These are phyloP conservation scores for Candida suzukii DNA, from an alignment of 805 yeast genomes.

Conservation along the genomic window DNA sequence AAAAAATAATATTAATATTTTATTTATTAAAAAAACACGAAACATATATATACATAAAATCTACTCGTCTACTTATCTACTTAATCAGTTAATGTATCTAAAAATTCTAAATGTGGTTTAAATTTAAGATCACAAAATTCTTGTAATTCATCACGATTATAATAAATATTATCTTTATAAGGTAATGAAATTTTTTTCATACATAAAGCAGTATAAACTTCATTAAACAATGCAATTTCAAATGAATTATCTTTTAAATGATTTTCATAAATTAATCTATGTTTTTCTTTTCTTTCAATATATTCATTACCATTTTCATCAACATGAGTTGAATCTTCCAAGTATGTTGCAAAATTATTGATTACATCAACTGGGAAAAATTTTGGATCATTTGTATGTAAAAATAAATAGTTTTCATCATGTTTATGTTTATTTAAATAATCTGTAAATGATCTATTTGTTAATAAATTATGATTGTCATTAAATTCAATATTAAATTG, in stretches of 20 bases:
- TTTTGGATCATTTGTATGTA: slow-evolving; percentile 43
- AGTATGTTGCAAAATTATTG: slow-evolving; percentile 8
- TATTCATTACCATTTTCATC: no score
- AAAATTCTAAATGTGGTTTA: slow-evolving; percentile 11
- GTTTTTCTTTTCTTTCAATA: background rate
- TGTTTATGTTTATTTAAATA: no score
- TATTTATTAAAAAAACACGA: no score
- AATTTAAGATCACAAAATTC: slow-evolving; percentile 11
- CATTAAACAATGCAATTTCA: slow-evolving; percentile 12
- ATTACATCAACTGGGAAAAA: slow-evolving; percentile 36
- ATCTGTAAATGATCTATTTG: no score
- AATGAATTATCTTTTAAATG: slow-evolving; percentile 8
- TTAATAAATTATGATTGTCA: slow-evolving; percentile 8
- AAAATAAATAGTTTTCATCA: no score
- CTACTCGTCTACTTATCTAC: no score
- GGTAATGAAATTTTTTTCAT: slow-evolving; percentile 8
- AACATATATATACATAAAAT: no score
- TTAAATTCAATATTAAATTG: slow-evolving; percentile 19
- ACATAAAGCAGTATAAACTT: slow-evolving; percentile 16
- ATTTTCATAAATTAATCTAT: slow-evolving; percentile 7
- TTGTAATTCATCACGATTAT: slow-evolving; percentile 5
- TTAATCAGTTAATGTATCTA: no score
- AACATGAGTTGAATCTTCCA: no score
- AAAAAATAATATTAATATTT: no score
- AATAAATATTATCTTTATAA: slow-evolving; percentile 7